A percentile compares a stretch with the other conserved stretches of the same genome.
Evolutionary conservation across 768 basidiomycete genomes (phyloP).

Genomic region (Tulasnella calospora): DNA sequence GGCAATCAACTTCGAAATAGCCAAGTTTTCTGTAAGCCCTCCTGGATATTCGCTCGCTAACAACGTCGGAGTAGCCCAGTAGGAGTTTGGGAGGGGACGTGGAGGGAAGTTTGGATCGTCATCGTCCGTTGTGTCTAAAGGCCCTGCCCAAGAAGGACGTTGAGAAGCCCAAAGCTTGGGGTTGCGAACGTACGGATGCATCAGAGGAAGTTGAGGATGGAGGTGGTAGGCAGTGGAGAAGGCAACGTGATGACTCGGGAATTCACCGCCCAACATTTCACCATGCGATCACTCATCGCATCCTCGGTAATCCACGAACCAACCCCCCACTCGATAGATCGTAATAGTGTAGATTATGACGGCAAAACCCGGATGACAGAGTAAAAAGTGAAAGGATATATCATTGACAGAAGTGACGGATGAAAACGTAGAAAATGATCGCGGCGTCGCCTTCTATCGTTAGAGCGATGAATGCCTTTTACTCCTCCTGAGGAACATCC

Average conservation of each 20-base stretch:
- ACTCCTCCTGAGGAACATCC: constrained; percentile 55
- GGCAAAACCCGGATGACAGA: constrained; percentile 4
- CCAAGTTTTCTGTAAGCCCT: background rate
- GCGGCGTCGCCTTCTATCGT: background rate
- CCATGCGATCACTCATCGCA: background rate
- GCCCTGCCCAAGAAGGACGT: background rate
- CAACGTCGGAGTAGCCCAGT: constrained; percentile 16
- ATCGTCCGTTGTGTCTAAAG: constrained; percentile 13
- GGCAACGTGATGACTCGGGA: background rate
- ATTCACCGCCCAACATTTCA: background rate
- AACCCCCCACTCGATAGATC: background rate
- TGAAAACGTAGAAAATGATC: background rate
- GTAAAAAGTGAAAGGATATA: constrained; percentile 6
- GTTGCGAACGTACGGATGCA: background rate
- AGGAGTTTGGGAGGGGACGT: constrained; percentile 17
- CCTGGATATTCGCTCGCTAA: constrained; percentile 23
- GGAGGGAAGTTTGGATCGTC: constrained; percentile 10
- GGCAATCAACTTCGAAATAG: background rate
- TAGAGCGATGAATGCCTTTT: constrained; percentile 6
- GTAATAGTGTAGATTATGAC: constrained; percentile 3
- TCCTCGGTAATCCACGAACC: background rate
- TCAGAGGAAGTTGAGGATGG: background rate
- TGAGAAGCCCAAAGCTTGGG: constrained; percentile 8
- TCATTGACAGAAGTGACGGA: constrained; percentile 3
- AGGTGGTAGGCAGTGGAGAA: background rate